Evolutionary conservation across 2,329 filamentous ascomycete genomes (phyloP).

Genomic region (Colletotrichum liriopes): DNA sequence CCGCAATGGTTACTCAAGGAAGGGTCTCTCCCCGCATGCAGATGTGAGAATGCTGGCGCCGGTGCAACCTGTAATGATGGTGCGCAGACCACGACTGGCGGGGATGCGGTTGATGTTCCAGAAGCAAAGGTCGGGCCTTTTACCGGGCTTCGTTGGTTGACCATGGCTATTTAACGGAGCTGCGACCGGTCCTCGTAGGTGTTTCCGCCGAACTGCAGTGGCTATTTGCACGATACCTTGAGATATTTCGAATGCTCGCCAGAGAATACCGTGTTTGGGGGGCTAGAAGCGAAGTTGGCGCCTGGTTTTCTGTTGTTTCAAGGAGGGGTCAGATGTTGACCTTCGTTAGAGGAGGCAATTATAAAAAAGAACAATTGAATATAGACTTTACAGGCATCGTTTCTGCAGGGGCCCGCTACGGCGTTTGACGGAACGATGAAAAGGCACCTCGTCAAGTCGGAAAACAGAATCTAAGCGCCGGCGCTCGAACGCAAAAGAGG

Average conservation of each 20-base stretch:
- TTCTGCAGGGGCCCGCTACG: too few relatives aligned
- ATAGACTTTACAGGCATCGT: slow-evolving; percentile 13
- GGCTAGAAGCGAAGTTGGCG: slow-evolving; percentile 51
- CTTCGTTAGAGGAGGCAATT: neutral
- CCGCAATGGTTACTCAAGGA: too few relatives aligned
- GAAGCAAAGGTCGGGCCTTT: slow-evolving; percentile 53
- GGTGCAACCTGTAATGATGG: too few relatives aligned
- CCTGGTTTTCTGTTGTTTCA: slow-evolving; percentile 49
- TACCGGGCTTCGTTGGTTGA: slow-evolving; percentile 63
- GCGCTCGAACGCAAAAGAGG: too few relatives aligned
- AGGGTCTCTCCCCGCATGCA: too few relatives aligned
- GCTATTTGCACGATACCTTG: slow-evolving; percentile 22
- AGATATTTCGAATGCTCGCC: slow-evolving; percentile 45
- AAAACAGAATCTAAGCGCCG: too few relatives aligned
- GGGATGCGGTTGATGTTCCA: too few relatives aligned
- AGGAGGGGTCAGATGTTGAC: slow-evolving; percentile 29
- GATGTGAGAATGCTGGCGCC: too few relatives aligned
- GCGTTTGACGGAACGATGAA: too few relatives aligned
- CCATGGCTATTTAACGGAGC: slow-evolving; percentile 56
- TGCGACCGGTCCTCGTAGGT: neutral
- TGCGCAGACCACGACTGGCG: too few relatives aligned
- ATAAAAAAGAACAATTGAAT: slow-evolving; percentile 12
- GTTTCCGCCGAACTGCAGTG: slow-evolving; percentile 15
- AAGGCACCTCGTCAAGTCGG: too few relatives aligned
- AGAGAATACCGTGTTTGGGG: slow-evolving; percentile 49